Conservation (phyloP, 148 eudicot genomes). For the Rhododendron williamsianum region DNA sequence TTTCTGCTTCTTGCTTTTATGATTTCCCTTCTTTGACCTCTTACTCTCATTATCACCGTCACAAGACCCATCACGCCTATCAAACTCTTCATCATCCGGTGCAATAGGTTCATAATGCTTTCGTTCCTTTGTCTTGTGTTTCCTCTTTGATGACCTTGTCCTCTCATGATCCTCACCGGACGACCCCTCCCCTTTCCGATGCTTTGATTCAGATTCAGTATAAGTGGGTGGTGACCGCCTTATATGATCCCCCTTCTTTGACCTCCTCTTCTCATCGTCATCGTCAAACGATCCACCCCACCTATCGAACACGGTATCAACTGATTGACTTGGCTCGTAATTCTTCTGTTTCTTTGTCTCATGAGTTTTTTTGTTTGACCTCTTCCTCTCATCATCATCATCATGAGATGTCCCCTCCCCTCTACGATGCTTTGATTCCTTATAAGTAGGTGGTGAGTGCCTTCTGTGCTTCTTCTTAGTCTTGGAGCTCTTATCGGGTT, state of each 20-base stretch:
- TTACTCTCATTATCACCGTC: constrained; percentile 27
- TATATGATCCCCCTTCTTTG: constrained; percentile 34
- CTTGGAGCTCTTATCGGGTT: constrained; percentile 45
- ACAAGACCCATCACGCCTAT: constrained; percentile 11
- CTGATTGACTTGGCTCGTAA: constrained; percentile 29
- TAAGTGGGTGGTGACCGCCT: constrained; percentile 23
- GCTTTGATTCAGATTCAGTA: constrained; percentile 6
- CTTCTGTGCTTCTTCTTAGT: constrained; percentile 47
- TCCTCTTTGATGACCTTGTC: constrained; percentile 29
- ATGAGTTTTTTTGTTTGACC: constrained; percentile 21
- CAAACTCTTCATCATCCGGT: constrained; percentile 29
- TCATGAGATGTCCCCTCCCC: constrained; percentile 11
- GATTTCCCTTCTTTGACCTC: constrained; percentile 28
- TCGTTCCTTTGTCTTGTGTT: constrained; percentile 27
- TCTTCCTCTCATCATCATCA: constrained; percentile 36
- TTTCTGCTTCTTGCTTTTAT: constrained; percentile 27
- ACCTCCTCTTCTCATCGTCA: constrained; percentile 24
- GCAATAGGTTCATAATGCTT: constrained; percentile 23
- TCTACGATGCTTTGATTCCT: constrained; percentile 7
- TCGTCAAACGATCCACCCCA: constrained; percentile 22
- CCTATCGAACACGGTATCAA: constrained; percentile 22
- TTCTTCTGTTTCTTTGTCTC: constrained; percentile 27
- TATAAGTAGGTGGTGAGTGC: constrained; percentile 20
- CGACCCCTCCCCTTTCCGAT: constrained; percentile 7
- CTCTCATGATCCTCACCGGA: constrained; percentile 24